Conservation (phyloP, 345 rosid genomes). For the Citrus maxima region DNA sequence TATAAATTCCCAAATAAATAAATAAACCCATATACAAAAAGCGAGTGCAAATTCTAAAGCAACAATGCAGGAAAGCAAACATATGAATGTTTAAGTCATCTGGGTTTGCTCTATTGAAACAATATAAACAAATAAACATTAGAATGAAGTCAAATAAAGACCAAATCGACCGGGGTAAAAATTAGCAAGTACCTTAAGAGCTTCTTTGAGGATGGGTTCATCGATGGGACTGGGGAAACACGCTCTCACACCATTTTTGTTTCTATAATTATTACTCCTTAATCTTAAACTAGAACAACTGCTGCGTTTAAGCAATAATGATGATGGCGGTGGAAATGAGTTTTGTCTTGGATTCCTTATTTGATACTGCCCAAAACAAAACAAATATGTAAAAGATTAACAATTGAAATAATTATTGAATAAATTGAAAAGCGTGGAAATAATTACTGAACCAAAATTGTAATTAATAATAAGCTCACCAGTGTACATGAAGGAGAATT, state of each 20-base stretch:
- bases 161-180: neutral
- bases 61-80: neutral
- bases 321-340: neutral
- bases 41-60: neutral
- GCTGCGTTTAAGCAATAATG: neutral
- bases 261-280: neutral
- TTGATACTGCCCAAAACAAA: neutral
- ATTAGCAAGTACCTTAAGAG: conserved; percentile 36
- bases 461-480: neutral
- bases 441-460: too few relatives aligned
- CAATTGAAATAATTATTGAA: neutral
- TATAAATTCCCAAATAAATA: too few relatives aligned
- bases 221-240: conserved; percentile 35
- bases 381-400: neutral
- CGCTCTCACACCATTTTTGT: conserved; percentile 20
- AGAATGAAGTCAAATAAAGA: too few relatives aligned
- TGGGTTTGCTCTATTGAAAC: neutral
- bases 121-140: neutral
- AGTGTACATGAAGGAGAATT: neutral
- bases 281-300: neutral
- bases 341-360: neutral
- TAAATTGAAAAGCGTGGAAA: too few relatives aligned
- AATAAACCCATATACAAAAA: neutral
- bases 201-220: conserved; percentile 50
- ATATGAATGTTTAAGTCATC: neutral